A percentile compares a stretch with the other conserved stretches of the same genome.
These are phyloP conservation scores for Inonotus obliquus DNA, from an alignment of 1,284 basidiomycete genomes.

Conservation along the genomic window DNA sequence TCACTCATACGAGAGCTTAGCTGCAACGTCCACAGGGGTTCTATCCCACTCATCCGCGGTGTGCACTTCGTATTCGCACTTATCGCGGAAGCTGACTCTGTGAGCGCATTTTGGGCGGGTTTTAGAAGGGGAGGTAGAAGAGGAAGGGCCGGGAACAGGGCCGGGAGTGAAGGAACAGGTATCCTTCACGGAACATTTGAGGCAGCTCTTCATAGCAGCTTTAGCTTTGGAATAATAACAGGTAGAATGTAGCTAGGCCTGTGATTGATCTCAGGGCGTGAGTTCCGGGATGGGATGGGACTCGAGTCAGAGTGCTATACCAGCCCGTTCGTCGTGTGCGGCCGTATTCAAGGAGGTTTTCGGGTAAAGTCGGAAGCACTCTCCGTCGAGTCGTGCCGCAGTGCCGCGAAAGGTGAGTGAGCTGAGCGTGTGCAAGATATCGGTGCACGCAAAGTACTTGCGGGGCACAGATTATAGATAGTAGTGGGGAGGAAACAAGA, in stretches of 20 bases:
- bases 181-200: slow-evolving; percentile 1
- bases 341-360: not conserved
- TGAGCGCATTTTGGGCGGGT: not conserved
- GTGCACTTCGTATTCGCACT: slow-evolving; percentile 49
- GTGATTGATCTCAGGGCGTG: not conserved
- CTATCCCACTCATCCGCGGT: slow-evolving; percentile 69
- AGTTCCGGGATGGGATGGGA: not conserved
- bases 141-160: not conserved
- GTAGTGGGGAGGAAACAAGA: no score
- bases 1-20: slow-evolving; percentile 48
- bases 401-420: no score
- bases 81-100: slow-evolving; percentile 49
- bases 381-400: not conserved
- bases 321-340: not conserved
- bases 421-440: no score
- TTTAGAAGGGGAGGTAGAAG: not conserved
- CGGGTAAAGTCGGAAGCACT: not conserved
- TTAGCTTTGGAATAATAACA: not conserved
- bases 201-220: slow-evolving; percentile 13
- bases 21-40: slow-evolving; percentile 47
- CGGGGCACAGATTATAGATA: no score
- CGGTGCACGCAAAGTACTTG: no score
- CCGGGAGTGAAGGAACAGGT: not conserved
- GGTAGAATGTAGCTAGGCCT: not conserved
- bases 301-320: not conserved